Evolutionary conservation across 2,329 filamentous ascomycete genomes (phyloP), one percentile per base, ranked within the genome.

Genomic region (Akanthomyces dipterigenus): DNA sequence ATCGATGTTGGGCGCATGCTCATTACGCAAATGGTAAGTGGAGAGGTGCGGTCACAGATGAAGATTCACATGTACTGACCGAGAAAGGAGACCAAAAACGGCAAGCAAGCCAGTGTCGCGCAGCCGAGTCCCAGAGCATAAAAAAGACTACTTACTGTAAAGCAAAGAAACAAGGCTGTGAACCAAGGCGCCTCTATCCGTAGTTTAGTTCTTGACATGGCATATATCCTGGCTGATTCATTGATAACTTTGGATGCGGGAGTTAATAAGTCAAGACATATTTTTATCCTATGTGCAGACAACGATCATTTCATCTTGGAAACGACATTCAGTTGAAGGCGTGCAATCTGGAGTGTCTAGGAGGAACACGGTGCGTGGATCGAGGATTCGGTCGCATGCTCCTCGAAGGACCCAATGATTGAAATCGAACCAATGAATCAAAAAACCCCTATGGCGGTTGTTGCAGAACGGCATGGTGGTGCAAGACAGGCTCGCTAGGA

Each of bases 1-100:
- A 82, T 87, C 56, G 72, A 82, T 55, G 76, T 85, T 28, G 85
- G 84, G 3, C 78, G 79, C 58, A 75, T 69, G 26, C 74, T 84
- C 70, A 86, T 88, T 66, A 73, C 77, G n/a, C 76, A 81, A 70
- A 71, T 75, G 68, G 71, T 70, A 62, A 65, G 67, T 60, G 18
- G 26, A 48, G 7, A 40, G 3, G 6, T 20, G 42, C 31, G 18
- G 22, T 20, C 24, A 9, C 20, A 31, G 18, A 14, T 2, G 24
- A 12, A n/a, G 1, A 5, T 18, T 40, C 8, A 16, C 20, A 40
- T 11, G 18, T 9, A 42, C 58, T 61, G 24, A 61, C 42, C 9
- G 31, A 31, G 11, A 20, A 28, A 61, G 58, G 50, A 61, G 9
- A 18, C 24, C 28, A 61, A 61, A 42, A 38, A 16, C 6, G 28